Percentiles rank a stretch among this genome's conserved stretches.
Conservation (phyloP, 2,329 filamentous ascomycete species). For the Byssothecium circinans region DNA sequence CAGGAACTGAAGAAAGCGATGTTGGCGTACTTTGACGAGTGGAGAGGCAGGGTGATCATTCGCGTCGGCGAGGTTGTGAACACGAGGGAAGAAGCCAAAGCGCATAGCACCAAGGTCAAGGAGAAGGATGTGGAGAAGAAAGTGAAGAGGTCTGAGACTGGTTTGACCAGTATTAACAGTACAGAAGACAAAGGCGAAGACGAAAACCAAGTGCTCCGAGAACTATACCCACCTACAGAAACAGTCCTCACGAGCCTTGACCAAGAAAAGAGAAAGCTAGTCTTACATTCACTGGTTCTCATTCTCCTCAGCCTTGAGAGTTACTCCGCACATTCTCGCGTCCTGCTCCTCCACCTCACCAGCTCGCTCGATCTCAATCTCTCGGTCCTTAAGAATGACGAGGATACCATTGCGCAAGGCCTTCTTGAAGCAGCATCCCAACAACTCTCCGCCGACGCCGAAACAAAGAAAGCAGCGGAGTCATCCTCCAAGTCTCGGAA, state of each 20-base stretch:
- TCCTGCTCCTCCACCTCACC: slow-evolving; percentile 69
- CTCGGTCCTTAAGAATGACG: slow-evolving; percentile 67
- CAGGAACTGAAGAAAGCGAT: slow-evolving; percentile 70
- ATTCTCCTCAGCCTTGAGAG: slow-evolving; percentile 75
- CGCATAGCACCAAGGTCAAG: slow-evolving; percentile 29
- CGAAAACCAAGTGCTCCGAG: slow-evolving; percentile 44
- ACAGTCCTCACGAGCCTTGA: slow-evolving; percentile 57
- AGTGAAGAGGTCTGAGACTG: slow-evolving; percentile 33
- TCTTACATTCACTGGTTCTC: slow-evolving; percentile 73
- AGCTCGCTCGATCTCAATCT: slow-evolving; percentile 71
- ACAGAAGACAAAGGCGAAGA: slow-evolving; percentile 32
- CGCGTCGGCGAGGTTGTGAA: slow-evolving; percentile 69
- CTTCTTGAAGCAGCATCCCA: slow-evolving; percentile 71
- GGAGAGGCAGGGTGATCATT: slow-evolving; percentile 70
- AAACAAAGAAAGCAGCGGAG: slow-evolving; percentile 71
- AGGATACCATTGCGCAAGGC: slow-evolving; percentile 72
- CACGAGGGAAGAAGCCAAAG: slow-evolving; percentile 37
- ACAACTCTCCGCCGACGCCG: slow-evolving; percentile 74
- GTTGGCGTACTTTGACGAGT: slow-evolving; percentile 74
- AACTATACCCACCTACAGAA: slow-evolving; percentile 48
- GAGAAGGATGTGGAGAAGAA: slow-evolving; percentile 21
- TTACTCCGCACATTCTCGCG: slow-evolving; percentile 73
- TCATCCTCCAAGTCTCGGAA: slow-evolving; percentile 66
- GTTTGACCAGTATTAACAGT: slow-evolving; percentile 27
- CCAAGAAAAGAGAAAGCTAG: slow-evolving; percentile 63